These are phyloP conservation scores for Pythium sukuiense DNA, from an alignment of 352 stramenopile genomes.

Conservation along the genomic window DNA sequence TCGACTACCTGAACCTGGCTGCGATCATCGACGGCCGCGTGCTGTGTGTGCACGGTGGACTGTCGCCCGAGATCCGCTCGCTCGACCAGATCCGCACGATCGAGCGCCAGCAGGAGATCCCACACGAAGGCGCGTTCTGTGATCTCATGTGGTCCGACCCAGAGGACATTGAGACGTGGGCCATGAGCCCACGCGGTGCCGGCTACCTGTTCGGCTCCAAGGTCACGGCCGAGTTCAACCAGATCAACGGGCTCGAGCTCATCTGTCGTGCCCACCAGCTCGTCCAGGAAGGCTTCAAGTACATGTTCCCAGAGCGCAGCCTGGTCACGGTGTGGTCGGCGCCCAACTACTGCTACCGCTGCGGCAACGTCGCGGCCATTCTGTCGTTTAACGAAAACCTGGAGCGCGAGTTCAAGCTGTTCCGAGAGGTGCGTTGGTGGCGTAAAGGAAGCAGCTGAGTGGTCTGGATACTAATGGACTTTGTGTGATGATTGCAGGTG, in stretches of 20 bases:
- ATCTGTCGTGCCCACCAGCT: constrained; percentile 90
- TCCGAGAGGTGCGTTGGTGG: constrained; percentile 65
- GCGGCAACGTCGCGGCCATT: constrained; percentile 83
- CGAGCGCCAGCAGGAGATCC: constrained; percentile 96
- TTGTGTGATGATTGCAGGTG: constrained; percentile 33
- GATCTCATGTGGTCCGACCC: constrained; percentile 99
- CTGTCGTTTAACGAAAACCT: constrained; percentile 83
- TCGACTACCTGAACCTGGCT: constrained; percentile 95
- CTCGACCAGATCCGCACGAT: constrained; percentile 96
- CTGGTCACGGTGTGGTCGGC: constrained; percentile 85
- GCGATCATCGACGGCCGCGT: constrained; percentile 92
- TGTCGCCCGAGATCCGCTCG: constrained; percentile 94
- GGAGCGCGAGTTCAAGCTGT: constrained; percentile 87
- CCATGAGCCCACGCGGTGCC: constrained; percentile 86
- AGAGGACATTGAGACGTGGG: constrained; percentile 92
- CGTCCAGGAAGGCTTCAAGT: constrained; percentile 91
- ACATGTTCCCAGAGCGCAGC: constrained; percentile 88
- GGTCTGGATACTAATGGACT: not conserved
- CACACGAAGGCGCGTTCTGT: constrained; percentile 95
- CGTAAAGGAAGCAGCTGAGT: not conserved
- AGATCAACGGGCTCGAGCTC: constrained; percentile 89
- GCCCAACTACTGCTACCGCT: constrained; percentile 88
- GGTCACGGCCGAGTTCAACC: constrained; percentile 89
- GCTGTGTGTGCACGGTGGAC: constrained; percentile 94
- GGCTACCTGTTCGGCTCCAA: constrained; percentile 89